Percentiles rank a stretch among this genome's conserved stretches.
Evolutionary conservation across 768 basidiomycete species (phyloP).

Genomic region (Suillus lakei): DNA sequence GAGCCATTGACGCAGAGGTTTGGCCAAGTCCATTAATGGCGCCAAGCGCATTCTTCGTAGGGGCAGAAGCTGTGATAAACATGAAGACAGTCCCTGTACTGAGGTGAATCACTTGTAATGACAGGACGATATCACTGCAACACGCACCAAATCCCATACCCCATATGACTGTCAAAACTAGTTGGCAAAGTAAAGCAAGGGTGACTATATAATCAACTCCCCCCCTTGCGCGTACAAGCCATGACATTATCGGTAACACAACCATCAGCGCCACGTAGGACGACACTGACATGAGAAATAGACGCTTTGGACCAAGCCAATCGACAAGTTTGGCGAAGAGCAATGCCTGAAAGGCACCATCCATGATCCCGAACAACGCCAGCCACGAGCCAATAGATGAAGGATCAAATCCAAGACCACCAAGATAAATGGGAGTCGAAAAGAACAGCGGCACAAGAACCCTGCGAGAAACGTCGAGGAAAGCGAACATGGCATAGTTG

Average conservation of each 20-base stretch:
- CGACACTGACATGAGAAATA: conserved; percentile 45
- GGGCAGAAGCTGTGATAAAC: conserved; percentile 56
- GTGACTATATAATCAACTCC: conserved; percentile 43
- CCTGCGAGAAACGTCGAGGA: conserved; percentile 45
- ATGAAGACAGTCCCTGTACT: conserved; percentile 56
- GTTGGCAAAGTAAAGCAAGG: conserved; percentile 36
- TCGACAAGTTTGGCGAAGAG: conserved; percentile 46
- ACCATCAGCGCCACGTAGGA: conserved; percentile 44
- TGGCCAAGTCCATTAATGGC: conserved; percentile 63
- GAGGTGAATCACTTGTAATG: conserved; percentile 9
- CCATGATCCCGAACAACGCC: conserved; percentile 39
- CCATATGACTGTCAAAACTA: conserved; percentile 34
- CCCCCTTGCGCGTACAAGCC: conserved; percentile 36
- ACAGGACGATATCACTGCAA: not conserved
- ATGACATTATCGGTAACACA: conserved; percentile 51
- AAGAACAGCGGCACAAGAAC: conserved; percentile 52
- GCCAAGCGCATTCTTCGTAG: conserved; percentile 56
- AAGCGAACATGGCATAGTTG: conserved; percentile 47
- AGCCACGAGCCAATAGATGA: conserved; percentile 44
- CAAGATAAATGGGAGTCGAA: conserved; percentile 46
- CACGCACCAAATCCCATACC: conserved; percentile 49
- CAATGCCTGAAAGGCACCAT: conserved; percentile 45
- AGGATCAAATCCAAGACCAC: conserved; percentile 48
- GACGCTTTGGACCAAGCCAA: conserved; percentile 44
- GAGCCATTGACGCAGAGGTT: conserved; percentile 47